phyloP scores from a whole-genome alignment of 2,329 filamentous ascomycete genomes.

The Sordariomycetes sp. region DNA sequence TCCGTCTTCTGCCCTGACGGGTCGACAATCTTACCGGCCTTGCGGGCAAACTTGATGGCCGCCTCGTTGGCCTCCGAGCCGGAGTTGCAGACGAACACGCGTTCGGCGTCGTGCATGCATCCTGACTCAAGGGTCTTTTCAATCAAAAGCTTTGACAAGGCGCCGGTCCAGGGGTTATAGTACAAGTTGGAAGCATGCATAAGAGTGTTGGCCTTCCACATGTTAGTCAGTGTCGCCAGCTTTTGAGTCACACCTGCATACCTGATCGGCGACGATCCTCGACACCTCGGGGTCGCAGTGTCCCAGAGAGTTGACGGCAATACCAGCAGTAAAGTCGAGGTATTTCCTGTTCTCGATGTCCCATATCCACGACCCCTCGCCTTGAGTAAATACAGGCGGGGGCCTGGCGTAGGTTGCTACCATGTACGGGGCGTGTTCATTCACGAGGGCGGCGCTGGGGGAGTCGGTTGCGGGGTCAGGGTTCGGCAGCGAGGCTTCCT shows the following conservation, averaged over 20 bases:
- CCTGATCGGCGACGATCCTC: slow-evolving; percentile 69
- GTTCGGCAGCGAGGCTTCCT: slow-evolving; percentile 40
- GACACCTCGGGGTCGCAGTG: slow-evolving; percentile 78
- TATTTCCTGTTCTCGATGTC: slow-evolving; percentile 85
- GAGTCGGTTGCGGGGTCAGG: slow-evolving; percentile 69
- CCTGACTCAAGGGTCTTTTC: slow-evolving; percentile 71
- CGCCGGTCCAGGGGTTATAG: slow-evolving; percentile 92
- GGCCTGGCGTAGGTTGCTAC: slow-evolving; percentile 91
- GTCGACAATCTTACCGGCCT: slow-evolving; percentile 70
- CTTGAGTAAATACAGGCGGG: slow-evolving; percentile 79
- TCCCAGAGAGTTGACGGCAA: slow-evolving; percentile 87
- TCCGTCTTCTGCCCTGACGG: slow-evolving; percentile 68
- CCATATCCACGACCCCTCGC: slow-evolving; percentile 80
- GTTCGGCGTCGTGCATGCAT: slow-evolving; percentile 69
- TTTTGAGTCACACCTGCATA: too few relatives aligned
- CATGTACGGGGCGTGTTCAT: slow-evolving; percentile 78
- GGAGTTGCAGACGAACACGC: slow-evolving; percentile 92
- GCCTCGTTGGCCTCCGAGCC: slow-evolving; percentile 97
- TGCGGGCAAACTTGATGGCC: slow-evolving; percentile 92
- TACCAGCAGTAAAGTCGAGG: slow-evolving; percentile 90
- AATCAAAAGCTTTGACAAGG: slow-evolving; percentile 76
- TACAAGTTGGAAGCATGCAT: slow-evolving; percentile 94
- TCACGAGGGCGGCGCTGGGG: slow-evolving; percentile 63
- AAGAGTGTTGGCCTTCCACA: slow-evolving; percentile 55
- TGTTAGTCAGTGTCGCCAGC: too few relatives aligned